Evolutionary conservation across 2,329 filamentous ascomycete genomes (phyloP).

Genomic region (Graphilbum sp.): DNA sequence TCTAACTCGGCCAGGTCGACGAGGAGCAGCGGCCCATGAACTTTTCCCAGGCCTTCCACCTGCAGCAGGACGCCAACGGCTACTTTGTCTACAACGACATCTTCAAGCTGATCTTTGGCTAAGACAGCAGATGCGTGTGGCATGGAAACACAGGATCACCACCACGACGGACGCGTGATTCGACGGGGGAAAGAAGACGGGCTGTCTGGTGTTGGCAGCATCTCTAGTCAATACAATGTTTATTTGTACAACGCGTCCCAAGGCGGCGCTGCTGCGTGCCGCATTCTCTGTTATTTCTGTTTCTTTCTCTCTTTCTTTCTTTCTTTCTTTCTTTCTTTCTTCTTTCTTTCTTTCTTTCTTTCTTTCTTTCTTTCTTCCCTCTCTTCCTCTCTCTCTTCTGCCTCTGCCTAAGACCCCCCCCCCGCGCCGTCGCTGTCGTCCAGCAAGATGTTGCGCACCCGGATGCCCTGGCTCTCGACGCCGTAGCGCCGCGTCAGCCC

Average conservation of each 20-base stretch:
- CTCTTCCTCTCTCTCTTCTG: background rate
- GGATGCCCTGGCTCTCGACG: slow-evolving; percentile 64
- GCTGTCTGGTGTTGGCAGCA: too few species aligned
- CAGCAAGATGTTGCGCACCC: slow-evolving; percentile 65
- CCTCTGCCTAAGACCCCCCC: background rate
- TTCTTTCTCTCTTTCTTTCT: too few species aligned
- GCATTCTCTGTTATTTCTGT: too few species aligned
- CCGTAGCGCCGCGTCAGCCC: slow-evolving; percentile 65
- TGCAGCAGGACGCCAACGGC: slow-evolving; percentile 48
- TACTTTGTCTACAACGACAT: slow-evolving; percentile 91
- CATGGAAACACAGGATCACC: background rate
- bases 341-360: too few species aligned
- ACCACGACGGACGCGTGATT: too few species aligned
- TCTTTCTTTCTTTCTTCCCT: too few species aligned
- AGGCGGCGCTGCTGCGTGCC: too few species aligned
- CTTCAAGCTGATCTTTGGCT: slow-evolving; percentile 74
- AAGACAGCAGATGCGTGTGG: slow-evolving; percentile 7
- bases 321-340: too few species aligned
- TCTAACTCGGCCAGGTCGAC: too few species aligned
- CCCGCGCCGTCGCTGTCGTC: slow-evolving; percentile 15
- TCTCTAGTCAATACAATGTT: too few species aligned
- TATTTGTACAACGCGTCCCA: too few species aligned
- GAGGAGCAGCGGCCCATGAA: slow-evolving; percentile 76
- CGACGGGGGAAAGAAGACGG: too few species aligned
- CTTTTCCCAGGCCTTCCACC: slow-evolving; percentile 82